Conservation (phyloP, 1,284 basidiomycete genomes). For the Chalciporus sp. region DNA sequence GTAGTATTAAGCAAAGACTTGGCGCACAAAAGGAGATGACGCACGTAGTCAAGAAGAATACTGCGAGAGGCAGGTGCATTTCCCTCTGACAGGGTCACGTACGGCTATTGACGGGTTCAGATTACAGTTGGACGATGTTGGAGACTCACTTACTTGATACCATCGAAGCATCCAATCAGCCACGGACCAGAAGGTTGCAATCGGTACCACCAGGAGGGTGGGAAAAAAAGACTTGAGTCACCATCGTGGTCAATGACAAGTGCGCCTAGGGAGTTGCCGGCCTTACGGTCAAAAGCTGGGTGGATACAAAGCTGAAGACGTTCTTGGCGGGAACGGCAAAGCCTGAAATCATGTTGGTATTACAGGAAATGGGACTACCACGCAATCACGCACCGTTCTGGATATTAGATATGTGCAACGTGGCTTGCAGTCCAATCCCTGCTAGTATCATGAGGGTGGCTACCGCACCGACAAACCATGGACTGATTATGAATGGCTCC, state of each 20-base stretch:
- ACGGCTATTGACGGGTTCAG: slow-evolving; percentile 43
- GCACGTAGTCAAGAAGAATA: slow-evolving; percentile 63
- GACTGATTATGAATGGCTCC: slow-evolving; percentile 48
- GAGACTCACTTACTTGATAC: slow-evolving; percentile 45
- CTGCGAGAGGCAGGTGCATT: slow-evolving; percentile 53
- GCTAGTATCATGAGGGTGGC: slow-evolving; percentile 46
- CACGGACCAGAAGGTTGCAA: slow-evolving; percentile 45
- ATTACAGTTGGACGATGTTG: slow-evolving; percentile 21
- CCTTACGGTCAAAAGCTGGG: slow-evolving; percentile 58
- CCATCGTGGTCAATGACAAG: slow-evolving; percentile 6
- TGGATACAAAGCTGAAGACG: slow-evolving; percentile 49
- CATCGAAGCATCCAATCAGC: slow-evolving; percentile 51
- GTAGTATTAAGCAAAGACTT: neutral
- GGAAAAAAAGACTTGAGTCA: slow-evolving; percentile 58
- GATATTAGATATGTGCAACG: slow-evolving; percentile 41
- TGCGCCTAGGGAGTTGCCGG: neutral
- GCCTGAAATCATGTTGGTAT: slow-evolving; percentile 38
- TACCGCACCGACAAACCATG: slow-evolving; percentile 44
- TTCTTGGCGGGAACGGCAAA: slow-evolving; percentile 54
- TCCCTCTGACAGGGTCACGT: slow-evolving; percentile 54
- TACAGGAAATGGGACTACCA: neutral
- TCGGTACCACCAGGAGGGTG: slow-evolving; percentile 43
- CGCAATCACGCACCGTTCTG: slow-evolving; percentile 44
- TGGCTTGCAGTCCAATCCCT: slow-evolving; percentile 53
- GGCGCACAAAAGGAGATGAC: slow-evolving; percentile 18